Evolutionary conservation across 345 rosid genomes (phyloP).

Genomic region (Eucalyptus marginata): DNA sequence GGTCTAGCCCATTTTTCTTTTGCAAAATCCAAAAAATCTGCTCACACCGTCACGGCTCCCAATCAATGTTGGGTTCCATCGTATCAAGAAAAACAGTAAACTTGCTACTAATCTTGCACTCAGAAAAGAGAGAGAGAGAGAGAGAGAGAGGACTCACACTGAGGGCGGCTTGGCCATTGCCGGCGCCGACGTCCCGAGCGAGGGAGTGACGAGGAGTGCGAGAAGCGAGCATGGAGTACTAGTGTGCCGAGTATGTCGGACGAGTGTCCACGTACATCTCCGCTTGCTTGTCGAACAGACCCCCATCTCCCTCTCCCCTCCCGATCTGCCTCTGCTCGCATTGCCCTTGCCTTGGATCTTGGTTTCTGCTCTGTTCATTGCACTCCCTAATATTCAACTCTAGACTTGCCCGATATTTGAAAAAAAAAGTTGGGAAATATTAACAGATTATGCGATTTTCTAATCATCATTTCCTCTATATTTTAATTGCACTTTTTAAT

Average conservation of each 20-base stretch:
- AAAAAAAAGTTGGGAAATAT: background rate
- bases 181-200: slow-evolving; percentile 70
- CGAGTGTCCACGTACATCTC: slow-evolving; percentile 44
- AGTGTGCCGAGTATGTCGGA: slow-evolving; percentile 39
- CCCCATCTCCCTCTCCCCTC: slow-evolving; percentile 17
- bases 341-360: background rate
- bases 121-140: too few species aligned
- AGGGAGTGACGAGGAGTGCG: slow-evolving; percentile 29
- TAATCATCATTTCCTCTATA: background rate
- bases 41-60: too few species aligned
- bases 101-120: too few species aligned
- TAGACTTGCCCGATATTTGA: background rate
- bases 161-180: slow-evolving; percentile 5
- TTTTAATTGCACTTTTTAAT: too few species aligned
- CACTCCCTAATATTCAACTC: background rate
- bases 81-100: too few species aligned
- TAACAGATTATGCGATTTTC: background rate
- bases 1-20: too few species aligned
- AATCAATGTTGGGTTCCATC: too few species aligned
- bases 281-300: slow-evolving; percentile 57
- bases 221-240: slow-evolving; percentile 50
- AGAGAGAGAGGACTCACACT: too few species aligned
- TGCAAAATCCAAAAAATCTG: too few species aligned
- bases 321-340: background rate
- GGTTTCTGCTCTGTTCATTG: background rate